Evolutionary conservation across 176 grass and related monocot genomes (phyloP).

Genomic region (Dendrocalamus sinicus): DNA sequence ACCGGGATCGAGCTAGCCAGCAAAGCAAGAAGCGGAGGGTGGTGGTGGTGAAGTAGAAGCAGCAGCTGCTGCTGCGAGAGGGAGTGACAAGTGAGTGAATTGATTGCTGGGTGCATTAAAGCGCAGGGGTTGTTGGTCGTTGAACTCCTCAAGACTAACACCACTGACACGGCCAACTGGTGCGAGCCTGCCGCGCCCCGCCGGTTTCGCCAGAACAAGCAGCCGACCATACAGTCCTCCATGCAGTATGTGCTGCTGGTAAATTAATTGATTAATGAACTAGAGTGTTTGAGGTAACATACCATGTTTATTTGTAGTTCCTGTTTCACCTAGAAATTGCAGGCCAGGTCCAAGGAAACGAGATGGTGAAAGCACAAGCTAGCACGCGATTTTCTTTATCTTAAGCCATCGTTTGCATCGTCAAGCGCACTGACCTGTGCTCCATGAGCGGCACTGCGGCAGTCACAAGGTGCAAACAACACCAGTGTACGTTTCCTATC

Average conservation of each 20-base stretch:
- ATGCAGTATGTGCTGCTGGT: neutral
- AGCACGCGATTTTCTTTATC: neutral
- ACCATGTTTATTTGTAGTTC: neutral
- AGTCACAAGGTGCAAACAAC: slow-evolving; percentile 27
- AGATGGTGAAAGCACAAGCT: neutral
- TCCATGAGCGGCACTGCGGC: neutral
- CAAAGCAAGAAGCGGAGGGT: neutral
- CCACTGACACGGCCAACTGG: slow-evolving; percentile 48
- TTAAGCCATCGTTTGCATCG: slow-evolving; percentile 18
- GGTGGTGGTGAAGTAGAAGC: slow-evolving; percentile 8
- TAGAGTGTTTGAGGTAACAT: neutral
- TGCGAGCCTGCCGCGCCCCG: neutral
- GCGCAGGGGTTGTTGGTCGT: slow-evolving; percentile 66
- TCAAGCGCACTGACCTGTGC: neutral
- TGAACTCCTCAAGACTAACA: slow-evolving; percentile 67
- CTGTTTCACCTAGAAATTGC: neutral
- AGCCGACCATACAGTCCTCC: neutral
- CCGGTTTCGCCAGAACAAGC: slow-evolving; percentile 6
- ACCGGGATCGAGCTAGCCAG: neutral
- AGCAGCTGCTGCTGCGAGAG: slow-evolving; percentile 9
- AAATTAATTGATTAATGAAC: neutral
- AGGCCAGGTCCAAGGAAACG: neutral
- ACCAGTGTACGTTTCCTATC: neutral
- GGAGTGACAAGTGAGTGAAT: slow-evolving; percentile 40
- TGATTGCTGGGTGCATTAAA: slow-evolving; percentile 52